A percentile compares a stretch with the other conserved stretches of the same genome.
Conservation (phyloP, 2,329 filamentous ascomycete genomes). For the Pseudocercospora fijiensis region DNA sequence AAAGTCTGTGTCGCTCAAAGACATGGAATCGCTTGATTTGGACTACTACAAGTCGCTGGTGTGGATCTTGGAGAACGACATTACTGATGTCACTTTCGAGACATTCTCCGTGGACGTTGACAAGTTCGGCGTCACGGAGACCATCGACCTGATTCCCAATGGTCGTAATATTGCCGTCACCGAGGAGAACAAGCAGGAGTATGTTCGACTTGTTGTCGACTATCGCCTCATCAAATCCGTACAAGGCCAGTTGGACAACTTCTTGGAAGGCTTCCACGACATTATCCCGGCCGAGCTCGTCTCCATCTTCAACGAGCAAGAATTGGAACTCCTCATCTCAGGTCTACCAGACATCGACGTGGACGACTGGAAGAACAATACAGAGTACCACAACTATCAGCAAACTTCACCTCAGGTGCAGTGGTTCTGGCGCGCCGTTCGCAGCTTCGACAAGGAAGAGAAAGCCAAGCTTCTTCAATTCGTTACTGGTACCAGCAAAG, state of each 20-base stretch:
- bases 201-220: constrained; percentile 90
- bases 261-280: constrained; percentile 84
- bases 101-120: constrained; percentile 94
- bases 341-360: constrained; percentile 96
- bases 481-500: constrained; percentile 96
- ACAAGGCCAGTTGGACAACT: constrained; percentile 88
- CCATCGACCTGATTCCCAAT: constrained; percentile 81
- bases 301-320: constrained; percentile 97
- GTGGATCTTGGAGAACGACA: constrained; percentile 99
- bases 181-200: constrained; percentile 98
- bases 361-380: constrained; percentile 99
- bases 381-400: constrained; percentile 97
- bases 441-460: constrained; percentile 98
- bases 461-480: constrained; percentile 96
- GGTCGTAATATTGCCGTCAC: constrained; percentile 92
- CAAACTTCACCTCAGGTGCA: constrained; percentile 94
- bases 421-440: constrained; percentile 98
- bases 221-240: constrained; percentile 90
- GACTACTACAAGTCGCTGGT: constrained; percentile 98
- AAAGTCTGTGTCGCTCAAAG: constrained; percentile 93
- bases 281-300: constrained; percentile 94
- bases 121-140: constrained; percentile 84
- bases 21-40: constrained; percentile 97
- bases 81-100: constrained; percentile 95
- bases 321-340: constrained; percentile 93